Percentiles rank a stretch among this genome's conserved stretches.
phyloP scores from a whole-genome alignment of 1,284 basidiomycete species.

The Golubevia sp. region DNA sequence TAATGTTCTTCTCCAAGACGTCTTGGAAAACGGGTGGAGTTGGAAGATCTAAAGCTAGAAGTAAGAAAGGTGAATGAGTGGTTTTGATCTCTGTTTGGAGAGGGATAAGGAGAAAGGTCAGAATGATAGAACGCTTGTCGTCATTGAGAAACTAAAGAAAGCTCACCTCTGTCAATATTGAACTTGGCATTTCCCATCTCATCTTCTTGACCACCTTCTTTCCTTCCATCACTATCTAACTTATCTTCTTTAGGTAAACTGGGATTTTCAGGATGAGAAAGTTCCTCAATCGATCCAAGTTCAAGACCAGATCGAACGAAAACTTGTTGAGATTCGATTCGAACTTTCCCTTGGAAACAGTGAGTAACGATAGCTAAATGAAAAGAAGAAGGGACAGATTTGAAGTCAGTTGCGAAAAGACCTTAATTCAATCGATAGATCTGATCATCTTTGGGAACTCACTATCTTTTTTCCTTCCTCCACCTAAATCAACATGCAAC shows the following conservation, averaged over 20 bases:
- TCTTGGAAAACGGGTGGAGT: conserved; percentile 96
- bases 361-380: conserved; percentile 80
- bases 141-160: no score
- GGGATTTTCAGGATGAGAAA: background rate
- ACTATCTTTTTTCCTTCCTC: conserved; percentile 60
- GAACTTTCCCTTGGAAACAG: conserved; percentile 90
- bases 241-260: conserved; percentile 10
- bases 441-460: conserved; percentile 7
- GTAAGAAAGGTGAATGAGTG: conserved; percentile 86
- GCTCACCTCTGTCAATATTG: conserved; percentile 25
- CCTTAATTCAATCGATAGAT: conserved; percentile 64
- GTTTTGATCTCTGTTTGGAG: conserved; percentile 75
- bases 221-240: conserved; percentile 33
- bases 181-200: conserved; percentile 37
- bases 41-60: conserved; percentile 92
- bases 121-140: no score
- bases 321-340: conserved; percentile 91
- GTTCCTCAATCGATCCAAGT: conserved; percentile 12
- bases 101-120: conserved; percentile 13
- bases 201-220: conserved; percentile 40
- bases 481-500: conserved; percentile 88
- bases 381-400: conserved; percentile 67
- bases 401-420: conserved; percentile 72
- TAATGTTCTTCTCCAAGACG: conserved; percentile 90
- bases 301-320: conserved; percentile 63